Base-by-base conservation (phyloP, 768 basidiomycete genomes). In the Cyathus striatus region DNA sequence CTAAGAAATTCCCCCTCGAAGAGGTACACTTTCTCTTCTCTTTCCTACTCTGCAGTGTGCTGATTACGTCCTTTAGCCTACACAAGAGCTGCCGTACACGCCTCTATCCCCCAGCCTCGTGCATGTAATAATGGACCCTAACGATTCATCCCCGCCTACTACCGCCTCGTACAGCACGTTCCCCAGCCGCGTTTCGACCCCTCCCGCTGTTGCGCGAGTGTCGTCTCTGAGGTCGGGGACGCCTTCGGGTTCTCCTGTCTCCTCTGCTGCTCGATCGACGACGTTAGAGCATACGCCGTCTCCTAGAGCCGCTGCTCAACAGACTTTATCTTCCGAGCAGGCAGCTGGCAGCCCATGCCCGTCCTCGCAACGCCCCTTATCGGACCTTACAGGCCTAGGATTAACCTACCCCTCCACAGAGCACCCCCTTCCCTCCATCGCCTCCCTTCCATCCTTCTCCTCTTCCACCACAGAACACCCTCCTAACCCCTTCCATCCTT, bases 71-170 rank as follows among this genome's bases (percentile, higher is more conserved):
- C 7, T 43, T n/a, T 50, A 80, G 78, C 70, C 73, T 2, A 72
- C 72, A 45, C 50, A 65, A 1, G 52, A 59, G 17, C 65, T 78
- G 35, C 65, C 75, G 4, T 75, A 71, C 52, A 57, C 65, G 23
- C 68, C 75, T 3, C 63, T 78, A 42, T 62, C 68, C 6, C 75
- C 77, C 6, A 75, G 73, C 3, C n/a, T n/a, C n/a, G n/a, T n/a
- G n/a, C 74, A 75, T 43, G 64, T 74, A 9, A 51, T 77, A 3
- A 64, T 66, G 13, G 70, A 75, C 50, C 44, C 65, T 25, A 57
- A 57, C 26, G 33, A 48, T 32, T 49, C 60, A 18, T 48, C 56
- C 12, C 55, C 60, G 3, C 54, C 63, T 14, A 52, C 12, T 16
- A n/a, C 35, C 10, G 35, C 46, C 6, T 55, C 63, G 23, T 12